Percentiles rank a stretch among this genome's conserved stretches.
These are phyloP conservation scores for Colletotrichum chrysophilum DNA, from an alignment of 2,329 filamentous ascomycete species.

Conservation along the genomic window DNA sequence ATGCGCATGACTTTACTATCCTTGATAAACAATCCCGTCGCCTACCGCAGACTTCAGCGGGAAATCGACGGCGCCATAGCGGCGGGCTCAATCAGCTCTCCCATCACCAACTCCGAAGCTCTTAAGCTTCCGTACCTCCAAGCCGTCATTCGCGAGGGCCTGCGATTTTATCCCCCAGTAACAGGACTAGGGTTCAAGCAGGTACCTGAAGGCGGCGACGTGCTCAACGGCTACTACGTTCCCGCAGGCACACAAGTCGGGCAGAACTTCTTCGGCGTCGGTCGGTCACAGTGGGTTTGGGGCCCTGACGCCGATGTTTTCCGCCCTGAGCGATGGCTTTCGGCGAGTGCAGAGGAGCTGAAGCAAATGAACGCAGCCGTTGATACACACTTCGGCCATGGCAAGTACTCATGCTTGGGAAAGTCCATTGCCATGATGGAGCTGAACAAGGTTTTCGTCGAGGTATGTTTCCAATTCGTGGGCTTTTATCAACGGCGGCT, in stretches of 20 bases:
- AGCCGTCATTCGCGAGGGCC: constrained; percentile 60
- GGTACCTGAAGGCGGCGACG: constrained; percentile 55
- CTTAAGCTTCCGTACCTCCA: constrained; percentile 60
- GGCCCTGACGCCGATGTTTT: constrained; percentile 61
- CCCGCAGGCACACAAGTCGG: constrained; percentile 59
- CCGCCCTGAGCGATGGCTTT: constrained; percentile 62
- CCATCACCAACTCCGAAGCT: constrained; percentile 50
- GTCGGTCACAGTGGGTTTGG: constrained; percentile 56
- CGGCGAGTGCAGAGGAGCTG: constrained; percentile 31
- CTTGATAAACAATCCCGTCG: constrained; percentile 47
- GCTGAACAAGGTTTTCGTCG: constrained; percentile 51
- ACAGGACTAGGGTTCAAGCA: constrained; percentile 58
- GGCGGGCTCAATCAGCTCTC: constrained; percentile 35
- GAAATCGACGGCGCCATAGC: constrained; percentile 51
- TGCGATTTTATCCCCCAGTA: constrained; percentile 61
- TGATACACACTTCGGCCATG: constrained; percentile 51
- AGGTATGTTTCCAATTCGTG: constrained; percentile 37
- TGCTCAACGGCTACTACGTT: constrained; percentile 55
- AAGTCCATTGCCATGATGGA: constrained; percentile 53
- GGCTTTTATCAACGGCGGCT: neutral
- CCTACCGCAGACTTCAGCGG: constrained; percentile 43
- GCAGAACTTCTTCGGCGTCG: constrained; percentile 59
- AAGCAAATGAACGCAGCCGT: constrained; percentile 39
- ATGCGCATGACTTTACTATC: constrained; percentile 62
- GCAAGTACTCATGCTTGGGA: constrained; percentile 50